Evolutionary conservation across 2,329 filamentous ascomycete species (phyloP).

Genomic region (Colletotrichum tamarilloi): DNA sequence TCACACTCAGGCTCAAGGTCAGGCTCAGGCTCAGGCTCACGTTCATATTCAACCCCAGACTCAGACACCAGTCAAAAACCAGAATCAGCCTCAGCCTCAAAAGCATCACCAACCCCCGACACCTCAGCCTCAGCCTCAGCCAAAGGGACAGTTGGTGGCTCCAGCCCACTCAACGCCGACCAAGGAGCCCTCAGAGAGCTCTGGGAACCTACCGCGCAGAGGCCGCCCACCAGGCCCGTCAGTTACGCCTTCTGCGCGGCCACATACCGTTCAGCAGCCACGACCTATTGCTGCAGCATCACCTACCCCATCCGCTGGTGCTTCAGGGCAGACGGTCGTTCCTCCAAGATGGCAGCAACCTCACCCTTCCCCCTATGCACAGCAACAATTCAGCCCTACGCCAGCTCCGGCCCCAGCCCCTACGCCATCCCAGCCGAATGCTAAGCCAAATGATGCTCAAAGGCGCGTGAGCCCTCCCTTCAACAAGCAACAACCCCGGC

Average conservation of each 20-base stretch:
- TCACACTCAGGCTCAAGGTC: background rate
- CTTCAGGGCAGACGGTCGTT: constrained; percentile 12
- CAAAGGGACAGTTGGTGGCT: constrained; percentile 47
- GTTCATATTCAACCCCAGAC: constrained; percentile 16
- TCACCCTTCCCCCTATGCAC: constrained; percentile 42
- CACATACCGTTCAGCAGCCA: constrained; percentile 42
- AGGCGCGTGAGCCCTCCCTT: constrained; percentile 46
- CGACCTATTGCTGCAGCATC: constrained; percentile 36
- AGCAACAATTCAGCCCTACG: constrained; percentile 38
- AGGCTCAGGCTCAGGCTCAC: constrained; percentile 17
- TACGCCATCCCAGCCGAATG: constrained; percentile 37
- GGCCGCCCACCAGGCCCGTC: constrained; percentile 45
- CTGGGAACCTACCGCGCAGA: constrained; percentile 39
- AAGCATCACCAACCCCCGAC: constrained; percentile 30
- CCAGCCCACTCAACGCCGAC: constrained; percentile 48
- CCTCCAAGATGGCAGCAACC: constrained; percentile 49
- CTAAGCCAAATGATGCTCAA: constrained; percentile 39
- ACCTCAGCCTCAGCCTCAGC: constrained; percentile 49
- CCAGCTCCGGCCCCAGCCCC: constrained; percentile 39
- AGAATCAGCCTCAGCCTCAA: constrained; percentile 40
- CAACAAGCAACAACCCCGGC: constrained; percentile 46
- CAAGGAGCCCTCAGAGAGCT: constrained; percentile 18
- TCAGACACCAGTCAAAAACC: constrained; percentile 25
- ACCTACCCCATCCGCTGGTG: constrained; percentile 24
- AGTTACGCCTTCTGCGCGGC: constrained; percentile 47